Percentiles rank a stretch among this genome's conserved stretches.
Conservation (phyloP, 2,329 filamentous ascomycete genomes). For the Pseudopithomyces maydicus region DNA sequence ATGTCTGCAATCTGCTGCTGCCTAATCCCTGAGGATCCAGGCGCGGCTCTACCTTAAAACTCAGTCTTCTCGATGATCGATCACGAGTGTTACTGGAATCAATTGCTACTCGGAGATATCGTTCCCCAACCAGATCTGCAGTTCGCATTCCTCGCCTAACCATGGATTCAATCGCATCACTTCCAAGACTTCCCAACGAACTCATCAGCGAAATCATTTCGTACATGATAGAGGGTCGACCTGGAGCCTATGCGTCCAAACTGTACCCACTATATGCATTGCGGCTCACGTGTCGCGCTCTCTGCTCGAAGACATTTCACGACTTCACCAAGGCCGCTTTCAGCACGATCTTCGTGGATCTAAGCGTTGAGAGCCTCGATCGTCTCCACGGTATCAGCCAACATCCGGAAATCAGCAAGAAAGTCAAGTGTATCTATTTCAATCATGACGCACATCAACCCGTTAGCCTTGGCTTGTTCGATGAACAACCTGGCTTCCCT, state of each 20-base stretch:
- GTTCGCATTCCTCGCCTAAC: too few species aligned
- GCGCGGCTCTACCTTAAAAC: too few species aligned
- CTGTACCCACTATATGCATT: constrained; percentile 2
- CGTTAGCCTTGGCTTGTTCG: neutral
- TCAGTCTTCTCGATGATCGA: neutral
- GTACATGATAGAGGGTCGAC: neutral
- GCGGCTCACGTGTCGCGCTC: constrained; percentile 6
- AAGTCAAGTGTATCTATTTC: constrained; percentile 3
- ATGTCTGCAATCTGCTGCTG: too few species aligned
- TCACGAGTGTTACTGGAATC: neutral
- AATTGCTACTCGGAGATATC: neutral
- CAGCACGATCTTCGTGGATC: constrained; percentile 9
- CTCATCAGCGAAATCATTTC: neutral
- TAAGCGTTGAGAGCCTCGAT: constrained; percentile 3
- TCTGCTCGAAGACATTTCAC: constrained; percentile 3
- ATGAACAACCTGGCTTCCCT: neutral
- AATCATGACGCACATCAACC: neutral
- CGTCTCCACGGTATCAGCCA: constrained; percentile 8
- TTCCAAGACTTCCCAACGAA: neutral
- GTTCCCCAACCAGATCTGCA: neutral
- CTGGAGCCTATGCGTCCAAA: neutral
- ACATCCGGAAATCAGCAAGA: constrained; percentile 4
- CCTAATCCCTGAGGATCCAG: too few species aligned
- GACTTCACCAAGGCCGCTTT: constrained; percentile 8
- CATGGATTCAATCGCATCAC: neutral